A percentile compares a stretch with the other conserved stretches of the same genome.
These are phyloP conservation scores for Auricularia auricula-judae DNA, from an alignment of 768 basidiomycete species.

Conservation along the genomic window DNA sequence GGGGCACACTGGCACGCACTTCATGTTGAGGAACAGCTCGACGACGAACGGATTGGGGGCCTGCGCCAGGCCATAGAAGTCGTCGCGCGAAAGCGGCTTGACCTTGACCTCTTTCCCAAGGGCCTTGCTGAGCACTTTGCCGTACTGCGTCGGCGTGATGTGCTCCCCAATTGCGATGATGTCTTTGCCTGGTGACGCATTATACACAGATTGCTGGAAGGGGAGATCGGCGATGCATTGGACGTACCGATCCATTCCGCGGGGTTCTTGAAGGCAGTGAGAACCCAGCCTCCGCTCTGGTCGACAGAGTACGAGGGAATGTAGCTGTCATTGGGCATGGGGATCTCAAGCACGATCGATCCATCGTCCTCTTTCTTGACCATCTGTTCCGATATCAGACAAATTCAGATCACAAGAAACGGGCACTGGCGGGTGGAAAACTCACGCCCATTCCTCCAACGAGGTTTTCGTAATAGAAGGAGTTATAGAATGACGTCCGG, in stretches of 20 bases:
- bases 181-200: not conserved
- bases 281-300: conserved; percentile 5
- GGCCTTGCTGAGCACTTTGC: not conserved
- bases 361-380: not conserved
- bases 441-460: not conserved
- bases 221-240: no score
- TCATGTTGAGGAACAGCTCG: not conserved
- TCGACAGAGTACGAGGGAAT: conserved; percentile 1
- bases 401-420: no score
- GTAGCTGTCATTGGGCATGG: not conserved
- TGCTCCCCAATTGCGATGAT: not conserved
- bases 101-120: not conserved
- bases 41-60: not conserved
- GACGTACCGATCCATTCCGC: conserved; percentile 6
- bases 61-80: not conserved
- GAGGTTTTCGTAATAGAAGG: not conserved
- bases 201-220: no score
- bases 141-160: not conserved
- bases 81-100: not conserved
- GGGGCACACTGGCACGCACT: not conserved
- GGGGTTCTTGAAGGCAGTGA: conserved; percentile 8
- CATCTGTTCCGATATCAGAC: not conserved
- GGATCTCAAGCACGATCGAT: not conserved
- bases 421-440: no score
- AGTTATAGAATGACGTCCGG: not conserved